Evolutionary conservation across 2,329 filamentous ascomycete species (phyloP), one percentile per base, ranked within the genome.

Genomic region (Thelonectria discophora): DNA sequence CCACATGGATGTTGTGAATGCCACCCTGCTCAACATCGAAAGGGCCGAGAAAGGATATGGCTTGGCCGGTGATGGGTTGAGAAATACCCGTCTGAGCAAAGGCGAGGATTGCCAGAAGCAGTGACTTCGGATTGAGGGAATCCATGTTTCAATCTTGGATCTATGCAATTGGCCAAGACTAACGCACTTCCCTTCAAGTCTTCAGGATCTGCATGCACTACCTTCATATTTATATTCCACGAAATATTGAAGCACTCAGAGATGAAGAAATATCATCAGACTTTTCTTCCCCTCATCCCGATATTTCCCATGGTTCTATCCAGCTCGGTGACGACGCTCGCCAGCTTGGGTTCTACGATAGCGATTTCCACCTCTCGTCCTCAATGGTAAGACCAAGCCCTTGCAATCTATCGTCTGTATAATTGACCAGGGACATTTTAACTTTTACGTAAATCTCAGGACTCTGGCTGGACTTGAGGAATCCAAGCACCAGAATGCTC

Each of bases 1-100:
- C 60, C 32, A 71, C 21, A 37, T 63, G 59, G 53, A 66, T 53
- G 51, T 63, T 66, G 37, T 60, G 58, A 7, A 59, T 43, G 47
- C 56, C 56, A 15, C 50, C 56, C 18, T 59, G 49, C 40, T 59
- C 56, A 21, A 59, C 50, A 15, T 59, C 56, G 24, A 54, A 49
- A 15, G 56, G 45, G 4, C 50, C 50, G 18, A n/a, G 56, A 37
- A 59, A 59, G 7, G 50, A 59, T 43, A 59, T 42, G 10, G 56
- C 39, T 54, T 59, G 50, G 18, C 56, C 39, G 24, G 37, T 21
- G n/a, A 52, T 48, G 27, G 56, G 56, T 32, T 59, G 37, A 13
- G 43, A 18, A 18, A 30, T 15, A 13, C 34, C 32, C 20, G 37
- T 24, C 8, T 43, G 37, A 24, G 24, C 45, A 15, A 59, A 50